Percentiles rank a stretch among this genome's conserved stretches.
Evolutionary conservation across 768 basidiomycete genomes (phyloP).

Genomic region (Fomitopsis pulvina): DNA sequence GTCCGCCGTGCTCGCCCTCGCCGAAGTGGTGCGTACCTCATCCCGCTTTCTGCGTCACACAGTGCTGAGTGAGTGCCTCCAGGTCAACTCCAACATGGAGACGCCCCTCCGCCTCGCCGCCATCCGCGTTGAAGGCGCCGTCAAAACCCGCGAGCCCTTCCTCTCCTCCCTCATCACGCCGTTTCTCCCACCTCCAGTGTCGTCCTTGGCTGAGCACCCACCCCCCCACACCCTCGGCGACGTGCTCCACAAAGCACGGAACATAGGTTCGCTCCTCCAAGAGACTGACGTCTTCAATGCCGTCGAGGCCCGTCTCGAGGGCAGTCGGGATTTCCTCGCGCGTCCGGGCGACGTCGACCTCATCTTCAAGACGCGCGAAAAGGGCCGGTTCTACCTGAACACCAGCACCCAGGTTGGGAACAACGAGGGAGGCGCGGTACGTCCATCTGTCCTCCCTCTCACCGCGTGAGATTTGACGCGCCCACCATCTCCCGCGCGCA

Average conservation of each 20-base stretch:
- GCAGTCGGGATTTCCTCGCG: constrained; percentile 46
- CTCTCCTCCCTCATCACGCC: constrained; percentile 75
- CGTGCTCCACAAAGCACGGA: constrained; percentile 63
- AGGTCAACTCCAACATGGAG: constrained; percentile 67
- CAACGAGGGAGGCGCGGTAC: constrained; percentile 86
- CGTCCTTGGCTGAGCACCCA: constrained; percentile 4
- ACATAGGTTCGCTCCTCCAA: constrained; percentile 57
- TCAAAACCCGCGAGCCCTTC: constrained; percentile 70
- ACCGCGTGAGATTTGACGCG: neutral
- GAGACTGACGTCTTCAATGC: constrained; percentile 73
- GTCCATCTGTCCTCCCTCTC: constrained; percentile 26
- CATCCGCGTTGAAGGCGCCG: constrained; percentile 77
- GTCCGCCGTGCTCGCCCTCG: constrained; percentile 53
- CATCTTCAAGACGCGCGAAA: constrained; percentile 72
- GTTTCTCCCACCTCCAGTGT: constrained; percentile 31
- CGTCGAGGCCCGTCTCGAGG: constrained; percentile 59
- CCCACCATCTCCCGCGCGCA: constrained; percentile 17
- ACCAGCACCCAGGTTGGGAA: constrained; percentile 91
- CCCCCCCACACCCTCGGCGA: constrained; percentile 53
- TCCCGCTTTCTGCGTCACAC: neutral
- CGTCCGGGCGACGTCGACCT: constrained; percentile 66
- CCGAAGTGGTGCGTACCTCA: constrained; percentile 47
- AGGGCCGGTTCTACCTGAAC: constrained; percentile 68
- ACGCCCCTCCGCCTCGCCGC: constrained; percentile 63
- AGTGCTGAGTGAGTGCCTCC: neutral